A percentile compares a stretch with the other conserved stretches of the same genome.
Conservation (phyloP, 2,329 filamentous ascomycete genomes). For the Penicillium sp. region DNA sequence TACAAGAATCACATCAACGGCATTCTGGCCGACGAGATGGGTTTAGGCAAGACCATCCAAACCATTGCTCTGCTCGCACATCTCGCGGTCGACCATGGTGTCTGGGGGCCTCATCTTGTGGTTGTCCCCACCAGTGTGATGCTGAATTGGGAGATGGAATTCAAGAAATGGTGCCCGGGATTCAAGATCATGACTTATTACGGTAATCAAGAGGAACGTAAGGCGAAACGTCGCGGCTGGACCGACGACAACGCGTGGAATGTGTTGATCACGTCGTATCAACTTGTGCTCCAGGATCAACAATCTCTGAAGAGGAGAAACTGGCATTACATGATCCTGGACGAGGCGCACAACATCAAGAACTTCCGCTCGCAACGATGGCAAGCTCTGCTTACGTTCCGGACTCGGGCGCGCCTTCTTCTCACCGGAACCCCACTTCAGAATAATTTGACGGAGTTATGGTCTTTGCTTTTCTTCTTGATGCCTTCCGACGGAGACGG, state of each 20-base stretch:
- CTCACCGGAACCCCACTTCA: constrained; percentile 93
- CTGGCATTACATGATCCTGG: constrained; percentile 98
- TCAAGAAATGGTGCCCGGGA: constrained; percentile 95
- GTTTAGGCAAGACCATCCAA: constrained; percentile 95
- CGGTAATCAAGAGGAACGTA: constrained; percentile 85
- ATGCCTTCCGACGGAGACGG: constrained; percentile 75
- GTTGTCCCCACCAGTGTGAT: constrained; percentile 97
- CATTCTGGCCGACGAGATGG: constrained; percentile 97
- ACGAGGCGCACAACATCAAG: constrained; percentile 99
- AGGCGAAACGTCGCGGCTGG: constrained; percentile 87
- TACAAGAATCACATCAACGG: constrained; percentile 92
- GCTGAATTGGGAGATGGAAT: constrained; percentile 99
- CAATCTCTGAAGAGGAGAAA: constrained; percentile 84
- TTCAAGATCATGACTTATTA: constrained; percentile 99
- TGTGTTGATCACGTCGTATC: constrained; percentile 95
- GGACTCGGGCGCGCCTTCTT: constrained; percentile 77
- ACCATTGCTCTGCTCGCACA: constrained; percentile 92
- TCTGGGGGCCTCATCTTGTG: constrained; percentile 94
- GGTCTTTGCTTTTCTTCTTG: constrained; percentile 93
- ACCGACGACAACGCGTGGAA: constrained; percentile 91
- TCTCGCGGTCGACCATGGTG: constrained; percentile 78
- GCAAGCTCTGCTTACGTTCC: constrained; percentile 91
- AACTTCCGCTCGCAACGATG: constrained; percentile 97
- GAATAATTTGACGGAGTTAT: constrained; percentile 93
- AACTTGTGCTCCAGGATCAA: constrained; percentile 89